Evolutionary conservation across 257 asterid genomes (phyloP).

Genomic region (Salvia miltiorrhiza): DNA sequence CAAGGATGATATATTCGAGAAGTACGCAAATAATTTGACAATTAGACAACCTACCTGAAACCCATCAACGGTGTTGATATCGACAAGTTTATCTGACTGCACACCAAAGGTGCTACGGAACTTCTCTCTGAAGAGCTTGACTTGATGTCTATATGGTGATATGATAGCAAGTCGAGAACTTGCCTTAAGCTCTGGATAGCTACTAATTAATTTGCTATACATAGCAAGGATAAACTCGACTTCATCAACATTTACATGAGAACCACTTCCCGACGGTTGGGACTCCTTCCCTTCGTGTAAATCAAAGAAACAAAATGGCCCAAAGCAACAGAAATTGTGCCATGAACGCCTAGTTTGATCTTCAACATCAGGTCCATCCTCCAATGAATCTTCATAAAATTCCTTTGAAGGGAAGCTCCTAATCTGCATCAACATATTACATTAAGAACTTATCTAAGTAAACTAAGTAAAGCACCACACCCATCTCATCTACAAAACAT

Average conservation of each 20-base stretch:
- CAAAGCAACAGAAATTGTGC: constrained; percentile 83
- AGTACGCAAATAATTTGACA: constrained; percentile 1
- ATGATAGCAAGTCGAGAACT: constrained; percentile 85
- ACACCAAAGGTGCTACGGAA: constrained; percentile 66
- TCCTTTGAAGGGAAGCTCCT: constrained; percentile 96
- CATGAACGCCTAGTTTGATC: constrained; percentile 68
- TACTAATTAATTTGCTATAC: constrained; percentile 64
- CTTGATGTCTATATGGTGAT: constrained; percentile 84
- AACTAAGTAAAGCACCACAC: neutral
- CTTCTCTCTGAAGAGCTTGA: constrained; percentile 68
- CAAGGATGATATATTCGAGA: neutral
- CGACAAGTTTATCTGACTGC: constrained; percentile 74
- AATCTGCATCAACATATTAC: constrained; percentile 50
- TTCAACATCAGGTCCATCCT: constrained; percentile 79
- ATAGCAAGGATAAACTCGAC: constrained; percentile 76
- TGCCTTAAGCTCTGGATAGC: constrained; percentile 83
- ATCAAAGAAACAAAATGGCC: constrained; percentile 96
- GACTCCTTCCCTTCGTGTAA: constrained; percentile 79
- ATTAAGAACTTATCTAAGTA: constrained; percentile 6
- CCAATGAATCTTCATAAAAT: constrained; percentile 72
- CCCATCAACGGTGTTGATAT: constrained; percentile 94
- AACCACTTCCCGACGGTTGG: constrained; percentile 72
- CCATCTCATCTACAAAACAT: constrained; percentile 4
- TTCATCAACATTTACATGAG: constrained; percentile 86
- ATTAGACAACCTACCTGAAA: constrained; percentile 58